phyloP scores from a whole-genome alignment of 176 grass and related monocot species.

The sorghum (Sorghum bicolor) region Sorghum_bicolor_NCBIv3 NC_012870.2:65547501-65548000 shows the following conservation, averaged over 20 bases:
- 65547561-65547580: constrained; percentile 69
- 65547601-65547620: constrained; percentile 42
- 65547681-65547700: background rate
- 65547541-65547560: constrained; percentile 73
- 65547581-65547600: constrained; percentile 74
- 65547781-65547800: constrained; percentile 85
- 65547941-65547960: constrained; percentile 26
- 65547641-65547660: constrained; percentile 58
- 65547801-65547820: constrained; percentile 75
- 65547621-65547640: constrained; percentile 75
- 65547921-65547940: constrained; percentile 13
- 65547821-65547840: constrained; percentile 93
- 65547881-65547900: constrained; percentile 57
- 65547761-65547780: constrained; percentile 41
- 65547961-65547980: constrained; percentile 87
- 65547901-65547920: constrained; percentile 12
- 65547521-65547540: constrained; percentile 1
- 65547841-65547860: constrained; percentile 66
- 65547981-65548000: constrained; percentile 91
- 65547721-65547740: constrained; percentile 63
- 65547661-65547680: constrained; percentile 34
- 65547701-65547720: constrained; percentile 16
- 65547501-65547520: background rate
- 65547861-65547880: constrained; percentile 68
- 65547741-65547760: constrained; percentile 44